A percentile compares a stretch with the other conserved stretches of the same genome.
Evolutionary conservation across 2,329 filamentous ascomycete species (phyloP).

Genomic region (Botryotinia globosa): DNA sequence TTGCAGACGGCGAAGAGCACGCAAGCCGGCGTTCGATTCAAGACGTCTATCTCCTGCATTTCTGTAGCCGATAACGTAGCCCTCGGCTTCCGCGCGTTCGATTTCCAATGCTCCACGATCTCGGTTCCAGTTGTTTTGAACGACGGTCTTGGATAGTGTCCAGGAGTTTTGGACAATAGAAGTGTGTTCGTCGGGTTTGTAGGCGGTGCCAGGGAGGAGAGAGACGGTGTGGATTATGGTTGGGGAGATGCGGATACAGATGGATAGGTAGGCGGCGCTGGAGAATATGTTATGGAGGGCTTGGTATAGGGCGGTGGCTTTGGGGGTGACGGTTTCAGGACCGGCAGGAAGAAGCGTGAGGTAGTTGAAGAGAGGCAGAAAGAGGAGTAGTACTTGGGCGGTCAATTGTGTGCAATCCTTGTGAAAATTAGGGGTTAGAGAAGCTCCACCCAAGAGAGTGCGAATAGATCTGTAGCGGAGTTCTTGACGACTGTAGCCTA

Average conservation of each 20-base stretch:
- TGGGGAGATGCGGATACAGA: slow-evolving; percentile 30
- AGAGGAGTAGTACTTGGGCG: slow-evolving; percentile 47
- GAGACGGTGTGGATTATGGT: slow-evolving; percentile 31
- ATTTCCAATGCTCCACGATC: not conserved
- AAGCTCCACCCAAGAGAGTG: slow-evolving; percentile 24
- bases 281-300: slow-evolving; percentile 33
- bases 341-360: slow-evolving; percentile 24
- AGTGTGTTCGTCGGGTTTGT: slow-evolving; percentile 26
- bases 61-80: not conserved
- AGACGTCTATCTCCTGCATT: not conserved
- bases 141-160: slow-evolving; percentile 21
- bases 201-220: slow-evolving; percentile 25
- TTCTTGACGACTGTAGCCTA: slow-evolving; percentile 30
- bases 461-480: slow-evolving; percentile 28
- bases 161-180: slow-evolving; percentile 22
- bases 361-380: slow-evolving; percentile 30
- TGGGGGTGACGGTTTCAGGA: slow-evolving; percentile 10
- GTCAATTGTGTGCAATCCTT: slow-evolving; percentile 49
- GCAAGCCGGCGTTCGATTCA: not conserved
- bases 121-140: slow-evolving; percentile 10
- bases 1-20: not conserved
- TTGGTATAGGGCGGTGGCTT: slow-evolving; percentile 26
- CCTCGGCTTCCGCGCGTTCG: slow-evolving; percentile 1
- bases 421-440: slow-evolving; percentile 38
- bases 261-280: slow-evolving; percentile 30